Evolutionary conservation across 805 yeast genomes (phyloP), one percentile per base, ranked within the genome.

Genomic region (Grigorovia yakushimaensis): DNA sequence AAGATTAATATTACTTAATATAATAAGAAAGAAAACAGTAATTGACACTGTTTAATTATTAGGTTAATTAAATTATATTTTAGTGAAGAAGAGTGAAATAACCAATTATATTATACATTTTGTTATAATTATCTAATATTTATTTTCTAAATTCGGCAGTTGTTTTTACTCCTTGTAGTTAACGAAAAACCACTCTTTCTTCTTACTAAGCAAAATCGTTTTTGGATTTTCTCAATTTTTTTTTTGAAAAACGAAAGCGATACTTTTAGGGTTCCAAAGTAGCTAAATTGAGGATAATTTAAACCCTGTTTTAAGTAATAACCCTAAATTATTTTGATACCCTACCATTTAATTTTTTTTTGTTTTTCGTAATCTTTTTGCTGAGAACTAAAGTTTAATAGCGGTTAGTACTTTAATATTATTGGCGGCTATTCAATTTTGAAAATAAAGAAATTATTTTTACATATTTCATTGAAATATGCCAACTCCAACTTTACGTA

Each of bases 401-500:
- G 33, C 33, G 33, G 33, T 7, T 27, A 27, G 9, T 27, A 10
- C 3, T 10, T 15, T 5, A 7, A 27, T 15, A 15, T 27, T 4
- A 27, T 27, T 27, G 33, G 33, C 13, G 33, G 33, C 9, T 27
- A 27, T 27, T 27, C 15, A 27, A 15, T n/a, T n/a, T n/a, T n/a
- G n/a, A n/a, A 15, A 2, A 27, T 27, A 10, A 27, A 27, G 10
- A 27, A 27, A 9, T 27, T 15, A 5, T 27, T 27, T n/a, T n/a
- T n/a, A n/a, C n/a, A n/a, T n/a, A n/a, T n/a, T n/a, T n/a, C n/a
- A n/a, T n/a, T 33, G 17, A 6, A 33, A 33, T 7, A 39, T 40
- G 43, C 43, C 43, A n/a, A 40, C 43, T 15, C 43, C 43, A 11
- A 18, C 39, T 18, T n/a, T 37, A 18, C 39, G 39, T 9, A 37